These are phyloP conservation scores for Acer saccharum DNA, from an alignment of 345 rosid species.

Conservation along the genomic window DNA sequence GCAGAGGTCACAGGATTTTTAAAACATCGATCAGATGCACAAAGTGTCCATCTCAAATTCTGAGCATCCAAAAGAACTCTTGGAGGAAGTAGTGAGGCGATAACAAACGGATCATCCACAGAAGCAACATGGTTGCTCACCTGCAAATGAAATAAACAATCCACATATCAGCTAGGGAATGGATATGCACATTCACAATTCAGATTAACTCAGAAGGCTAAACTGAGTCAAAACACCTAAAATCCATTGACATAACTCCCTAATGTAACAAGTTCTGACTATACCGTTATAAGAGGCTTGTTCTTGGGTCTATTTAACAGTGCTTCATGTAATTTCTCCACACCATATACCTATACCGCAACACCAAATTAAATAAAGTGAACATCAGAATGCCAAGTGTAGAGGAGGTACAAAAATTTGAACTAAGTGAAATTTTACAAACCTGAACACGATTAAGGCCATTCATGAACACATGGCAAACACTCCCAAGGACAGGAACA, in stretches of 20 bases:
- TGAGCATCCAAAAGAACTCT: conserved; percentile 78
- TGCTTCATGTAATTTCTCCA: conserved; percentile 88
- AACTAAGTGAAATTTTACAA: background rate
- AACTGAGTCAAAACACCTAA: background rate
- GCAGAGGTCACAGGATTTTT: conserved; percentile 85
- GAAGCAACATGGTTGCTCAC: conserved; percentile 99
- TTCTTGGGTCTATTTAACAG: conserved; percentile 73
- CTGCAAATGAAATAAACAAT: conserved; percentile 36
- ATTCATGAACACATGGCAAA: conserved; percentile 95
- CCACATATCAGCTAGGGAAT: background rate
- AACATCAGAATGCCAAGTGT: background rate
- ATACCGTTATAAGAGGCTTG: conserved; percentile 85
- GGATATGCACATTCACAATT: background rate
- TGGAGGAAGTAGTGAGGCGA: conserved; percentile 90
- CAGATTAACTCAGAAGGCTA: background rate
- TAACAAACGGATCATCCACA: conserved; percentile 89
- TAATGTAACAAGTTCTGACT: background rate
- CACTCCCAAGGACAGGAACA: conserved; percentile 85
- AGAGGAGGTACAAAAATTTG: background rate
- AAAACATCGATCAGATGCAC: conserved; percentile 94
- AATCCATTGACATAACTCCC: background rate
- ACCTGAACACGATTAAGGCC: conserved; percentile 97
- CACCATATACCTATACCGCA: conserved; percentile 73
- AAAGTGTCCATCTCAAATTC: conserved; percentile 93
- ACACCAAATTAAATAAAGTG: background rate